These are phyloP conservation scores for Cornus suecica DNA, from an alignment of 148 eudicot genomes.

Conservation along the genomic window DNA sequence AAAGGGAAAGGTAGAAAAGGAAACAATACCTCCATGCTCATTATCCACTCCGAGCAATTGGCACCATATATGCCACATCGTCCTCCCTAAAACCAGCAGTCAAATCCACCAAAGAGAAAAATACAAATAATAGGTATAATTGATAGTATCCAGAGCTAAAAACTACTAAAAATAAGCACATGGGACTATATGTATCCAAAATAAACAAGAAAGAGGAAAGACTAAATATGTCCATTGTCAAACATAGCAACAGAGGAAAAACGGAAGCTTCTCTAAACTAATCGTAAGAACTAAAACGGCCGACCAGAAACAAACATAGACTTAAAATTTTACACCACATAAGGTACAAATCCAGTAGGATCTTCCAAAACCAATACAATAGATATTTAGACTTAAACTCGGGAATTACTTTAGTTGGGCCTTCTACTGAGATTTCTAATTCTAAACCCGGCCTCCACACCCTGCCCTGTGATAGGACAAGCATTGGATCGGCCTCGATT, in stretches of 20 bases:
- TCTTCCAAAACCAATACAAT: background rate
- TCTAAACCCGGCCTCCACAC: background rate
- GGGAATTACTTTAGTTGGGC: background rate
- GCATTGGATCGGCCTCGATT: background rate
- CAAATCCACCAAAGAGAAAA: background rate
- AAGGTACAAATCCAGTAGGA: background rate
- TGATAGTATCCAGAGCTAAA: background rate
- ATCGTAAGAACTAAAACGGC: background rate
- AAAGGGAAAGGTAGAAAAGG: background rate
- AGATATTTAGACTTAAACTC: background rate
- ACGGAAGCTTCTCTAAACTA: background rate
- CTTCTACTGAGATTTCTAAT: background rate
- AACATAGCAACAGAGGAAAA: background rate
- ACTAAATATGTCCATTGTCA: background rate
- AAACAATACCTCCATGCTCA: constrained; percentile 93
- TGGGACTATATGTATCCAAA: background rate
- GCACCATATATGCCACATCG: constrained; percentile 90
- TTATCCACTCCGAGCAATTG: constrained; percentile 82
- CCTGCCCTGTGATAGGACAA: background rate
- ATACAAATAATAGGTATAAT: background rate
- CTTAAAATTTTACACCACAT: background rate
- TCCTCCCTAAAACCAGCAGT: constrained; percentile 64
- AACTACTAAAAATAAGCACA: background rate
- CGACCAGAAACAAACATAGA: background rate
- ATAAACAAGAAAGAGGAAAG: background rate